phyloP scores from a whole-genome alignment of 2,329 filamentous ascomycete species.

The Sclerotinia sclerotiorum region DNA sequence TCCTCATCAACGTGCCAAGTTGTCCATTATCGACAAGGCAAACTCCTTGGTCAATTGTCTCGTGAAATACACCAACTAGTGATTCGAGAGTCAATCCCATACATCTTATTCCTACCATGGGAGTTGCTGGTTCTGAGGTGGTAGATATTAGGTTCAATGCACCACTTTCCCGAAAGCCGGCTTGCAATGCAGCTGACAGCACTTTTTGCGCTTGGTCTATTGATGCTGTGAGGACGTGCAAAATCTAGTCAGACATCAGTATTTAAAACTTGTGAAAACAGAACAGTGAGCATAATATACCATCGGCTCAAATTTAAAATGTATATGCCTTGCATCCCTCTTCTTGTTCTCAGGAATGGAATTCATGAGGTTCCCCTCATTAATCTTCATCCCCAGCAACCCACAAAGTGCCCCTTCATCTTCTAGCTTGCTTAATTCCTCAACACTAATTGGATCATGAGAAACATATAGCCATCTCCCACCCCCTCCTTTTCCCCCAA shows the following conservation, averaged over 20 bases:
- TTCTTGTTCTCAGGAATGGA: neutral
- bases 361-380: conserved; percentile 25
- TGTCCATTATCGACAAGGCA: conserved; percentile 66
- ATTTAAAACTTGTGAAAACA: neutral
- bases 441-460: conserved; percentile 64
- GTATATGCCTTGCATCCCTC: conserved; percentile 56
- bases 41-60: conserved; percentile 43
- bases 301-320: conserved; percentile 95
- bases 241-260: conserved; percentile 58
- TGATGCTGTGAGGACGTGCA: conserved; percentile 81
- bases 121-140: conserved; percentile 46
- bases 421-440: conserved; percentile 25
- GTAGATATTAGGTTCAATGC: conserved; percentile 62
- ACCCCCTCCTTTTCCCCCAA: conserved; percentile 82
- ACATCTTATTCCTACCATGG: conserved; percentile 82
- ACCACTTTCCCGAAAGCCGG: conserved; percentile 89
- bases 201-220: conserved; percentile 71
- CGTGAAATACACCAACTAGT: conserved; percentile 62
- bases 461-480: conserved; percentile 86
- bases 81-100: conserved; percentile 81
- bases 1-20: conserved; percentile 62
- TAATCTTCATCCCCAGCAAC: conserved; percentile 46
- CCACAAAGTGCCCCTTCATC: conserved; percentile 35
- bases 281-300: conserved; percentile 50
- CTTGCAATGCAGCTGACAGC: conserved; percentile 71